Conservation (phyloP, 176 grass and related monocot genomes). For the Triticum monococcum region DNA sequence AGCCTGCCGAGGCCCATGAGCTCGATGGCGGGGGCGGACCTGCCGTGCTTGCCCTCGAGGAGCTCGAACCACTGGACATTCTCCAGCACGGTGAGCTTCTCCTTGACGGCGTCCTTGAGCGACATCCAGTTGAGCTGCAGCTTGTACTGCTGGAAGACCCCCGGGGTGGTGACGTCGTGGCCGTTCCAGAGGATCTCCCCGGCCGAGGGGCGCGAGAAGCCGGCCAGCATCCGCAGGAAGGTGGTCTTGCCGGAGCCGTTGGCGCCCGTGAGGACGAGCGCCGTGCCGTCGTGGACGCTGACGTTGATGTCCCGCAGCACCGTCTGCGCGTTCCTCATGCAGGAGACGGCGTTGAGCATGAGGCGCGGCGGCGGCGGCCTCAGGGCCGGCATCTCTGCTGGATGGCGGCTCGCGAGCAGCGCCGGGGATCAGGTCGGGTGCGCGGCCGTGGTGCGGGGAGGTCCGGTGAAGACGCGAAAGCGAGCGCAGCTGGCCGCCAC, state of each 20-base stretch:
- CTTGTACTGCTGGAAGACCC: constrained; percentile 97
- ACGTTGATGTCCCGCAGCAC: constrained; percentile 86
- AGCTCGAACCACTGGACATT: constrained; percentile 99
- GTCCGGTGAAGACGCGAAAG: background rate
- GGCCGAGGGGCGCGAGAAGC: constrained; percentile 82
- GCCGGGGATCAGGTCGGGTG: background rate
- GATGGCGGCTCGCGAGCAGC: background rate
- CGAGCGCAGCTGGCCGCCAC: background rate
- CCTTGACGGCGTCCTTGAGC: constrained; percentile 78
- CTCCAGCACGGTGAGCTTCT: constrained; percentile 84
- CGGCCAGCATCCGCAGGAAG: constrained; percentile 85
- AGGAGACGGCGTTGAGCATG: constrained; percentile 73
- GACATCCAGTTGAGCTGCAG: constrained; percentile 95
- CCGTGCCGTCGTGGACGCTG: constrained; percentile 79
- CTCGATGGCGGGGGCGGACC: constrained; percentile 58
- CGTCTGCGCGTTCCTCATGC: constrained; percentile 91
- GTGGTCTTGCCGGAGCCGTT: constrained; percentile 95
- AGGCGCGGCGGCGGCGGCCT: constrained; percentile 65
- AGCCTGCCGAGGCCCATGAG: constrained; percentile 92
- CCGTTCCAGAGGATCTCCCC: constrained; percentile 90
- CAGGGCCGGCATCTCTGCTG: constrained; percentile 49
- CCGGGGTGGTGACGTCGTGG: constrained; percentile 67
- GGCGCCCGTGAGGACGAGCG: constrained; percentile 79
- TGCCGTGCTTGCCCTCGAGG: constrained; percentile 76
- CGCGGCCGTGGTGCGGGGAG: background rate